Percentiles rank a stretch among this genome's conserved stretches.
Conservation (phyloP, 2,329 filamentous ascomycete species). For the Colletotrichum salicis region DNA sequence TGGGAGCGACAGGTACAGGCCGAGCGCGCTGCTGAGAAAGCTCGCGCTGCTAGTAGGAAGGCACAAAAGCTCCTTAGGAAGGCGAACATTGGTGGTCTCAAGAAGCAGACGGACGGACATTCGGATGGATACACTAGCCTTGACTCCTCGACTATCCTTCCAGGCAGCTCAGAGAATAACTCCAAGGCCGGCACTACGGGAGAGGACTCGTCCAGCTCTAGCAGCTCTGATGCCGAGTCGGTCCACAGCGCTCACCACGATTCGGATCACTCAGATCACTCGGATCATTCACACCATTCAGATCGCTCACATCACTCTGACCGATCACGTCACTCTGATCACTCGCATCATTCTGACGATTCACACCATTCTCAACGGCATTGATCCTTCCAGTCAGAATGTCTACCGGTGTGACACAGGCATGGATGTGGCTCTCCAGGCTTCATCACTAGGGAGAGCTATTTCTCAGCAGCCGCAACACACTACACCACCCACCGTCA, state of each 20-base stretch:
- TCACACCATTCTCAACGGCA: conserved; percentile 27
- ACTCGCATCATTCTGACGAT: background rate
- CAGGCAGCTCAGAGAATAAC: conserved; percentile 45
- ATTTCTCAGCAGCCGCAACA: background rate
- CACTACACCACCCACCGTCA: background rate
- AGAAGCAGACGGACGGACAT: conserved; percentile 52
- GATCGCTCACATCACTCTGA: conserved; percentile 15
- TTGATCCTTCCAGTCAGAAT: background rate
- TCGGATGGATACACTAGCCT: conserved; percentile 59
- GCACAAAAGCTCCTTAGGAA: conserved; percentile 59
- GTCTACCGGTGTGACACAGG: background rate
- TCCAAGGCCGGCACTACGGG: conserved; percentile 44
- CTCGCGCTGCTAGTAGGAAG: conserved; percentile 54
- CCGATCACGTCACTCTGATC: background rate
- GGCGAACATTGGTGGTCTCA: conserved; percentile 57
- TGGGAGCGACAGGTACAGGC: conserved; percentile 90
- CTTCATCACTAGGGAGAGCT: background rate
- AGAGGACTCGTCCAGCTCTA: conserved; percentile 46
- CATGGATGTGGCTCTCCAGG: background rate
- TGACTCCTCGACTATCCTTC: conserved; percentile 56
- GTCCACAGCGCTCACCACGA: conserved; percentile 42
- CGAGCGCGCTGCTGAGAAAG: conserved; percentile 74
- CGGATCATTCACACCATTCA: background rate
- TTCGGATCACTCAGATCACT: conserved; percentile 22
- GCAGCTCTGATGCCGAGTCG: conserved; percentile 49